phyloP scores from a whole-genome alignment of 345 rosid species.

The Raphanus sativus region DNA sequence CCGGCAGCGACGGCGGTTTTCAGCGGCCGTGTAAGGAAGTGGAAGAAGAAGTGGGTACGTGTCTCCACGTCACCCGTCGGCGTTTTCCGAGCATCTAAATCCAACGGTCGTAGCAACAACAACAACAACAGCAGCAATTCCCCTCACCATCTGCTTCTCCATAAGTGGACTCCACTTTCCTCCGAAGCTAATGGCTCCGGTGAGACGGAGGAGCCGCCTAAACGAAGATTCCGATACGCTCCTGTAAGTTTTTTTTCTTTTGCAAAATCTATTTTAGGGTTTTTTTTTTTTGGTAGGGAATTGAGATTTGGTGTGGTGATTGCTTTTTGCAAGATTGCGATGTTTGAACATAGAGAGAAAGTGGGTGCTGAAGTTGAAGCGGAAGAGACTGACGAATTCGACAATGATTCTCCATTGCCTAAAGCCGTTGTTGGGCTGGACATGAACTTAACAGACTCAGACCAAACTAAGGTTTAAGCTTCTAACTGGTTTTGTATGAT shows the following conservation, averaged over 20 bases:
- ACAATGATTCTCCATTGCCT: slow-evolving; percentile 34
- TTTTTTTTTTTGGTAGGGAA: slow-evolving; percentile 10
- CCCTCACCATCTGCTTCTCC: slow-evolving; percentile 66
- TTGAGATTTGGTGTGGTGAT: slow-evolving; percentile 1
- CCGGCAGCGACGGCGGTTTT: slow-evolving; percentile 68
- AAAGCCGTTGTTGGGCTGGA: slow-evolving; percentile 43
- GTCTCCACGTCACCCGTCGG: slow-evolving; percentile 50
- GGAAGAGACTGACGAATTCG: slow-evolving; percentile 40
- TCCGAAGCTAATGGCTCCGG: slow-evolving; percentile 37
- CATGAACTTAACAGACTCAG: slow-evolving; percentile 31
- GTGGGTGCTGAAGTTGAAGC: slow-evolving; percentile 36
- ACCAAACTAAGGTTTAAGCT: slow-evolving; percentile 32
- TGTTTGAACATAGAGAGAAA: slow-evolving; percentile 60
- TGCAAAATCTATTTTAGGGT: neutral
- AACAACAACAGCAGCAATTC: slow-evolving; percentile 38
- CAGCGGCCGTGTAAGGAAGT: slow-evolving; percentile 88
- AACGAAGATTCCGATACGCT: slow-evolving; percentile 78
- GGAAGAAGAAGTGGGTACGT: slow-evolving; percentile 99
- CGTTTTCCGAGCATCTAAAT: slow-evolving; percentile 43
- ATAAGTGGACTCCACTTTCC: slow-evolving; percentile 90
- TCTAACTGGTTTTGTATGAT: neutral
- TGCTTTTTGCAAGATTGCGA: slow-evolving; percentile 54
- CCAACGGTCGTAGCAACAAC: slow-evolving; percentile 50
- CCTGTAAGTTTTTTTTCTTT: slow-evolving; percentile 52
- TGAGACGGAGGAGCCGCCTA: slow-evolving; percentile 65